These are phyloP conservation scores for Ascochyta lentis DNA, from an alignment of 2,329 filamentous ascomycete species.

Conservation along the genomic window DNA sequence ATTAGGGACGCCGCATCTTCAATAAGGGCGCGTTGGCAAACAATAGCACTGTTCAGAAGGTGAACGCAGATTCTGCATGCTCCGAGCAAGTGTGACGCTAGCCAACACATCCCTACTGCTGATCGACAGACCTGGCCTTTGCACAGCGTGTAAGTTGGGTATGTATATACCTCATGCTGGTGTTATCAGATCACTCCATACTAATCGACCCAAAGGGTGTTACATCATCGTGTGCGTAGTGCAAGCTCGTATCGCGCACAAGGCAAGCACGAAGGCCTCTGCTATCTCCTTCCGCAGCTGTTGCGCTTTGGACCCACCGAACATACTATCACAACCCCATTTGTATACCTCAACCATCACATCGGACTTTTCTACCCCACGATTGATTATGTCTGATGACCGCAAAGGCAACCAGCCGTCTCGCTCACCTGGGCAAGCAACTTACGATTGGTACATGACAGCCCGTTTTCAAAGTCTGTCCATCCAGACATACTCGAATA, in stretches of 20 bases:
- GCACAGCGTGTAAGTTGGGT: not conserved
- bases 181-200: not conserved
- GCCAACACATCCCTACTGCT: conserved; percentile 11
- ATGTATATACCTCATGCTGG: not conserved
- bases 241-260: not conserved
- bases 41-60: conserved; percentile 18
- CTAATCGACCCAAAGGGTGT: not conserved
- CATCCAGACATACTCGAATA: not conserved
- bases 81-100: conserved; percentile 7
- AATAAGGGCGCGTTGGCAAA: conserved; percentile 1
- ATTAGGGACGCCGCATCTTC: conserved; percentile 1
- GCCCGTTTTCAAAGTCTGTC: not conserved
- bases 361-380: not conserved
- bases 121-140: conserved; percentile 1
- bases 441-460: not conserved
- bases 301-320: conserved; percentile 21
- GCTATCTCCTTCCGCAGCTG: not conserved
- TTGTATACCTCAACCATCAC: not conserved
- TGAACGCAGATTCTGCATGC: conserved; percentile 12
- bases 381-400: not conserved
- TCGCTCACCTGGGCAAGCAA: not conserved
- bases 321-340: conserved; percentile 57
- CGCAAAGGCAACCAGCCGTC: not conserved
- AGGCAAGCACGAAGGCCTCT: not conserved
- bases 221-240: not conserved